These are phyloP conservation scores for Diplodia intermedia DNA, from an alignment of 2,329 filamentous ascomycete genomes.

Conservation along the genomic window DNA sequence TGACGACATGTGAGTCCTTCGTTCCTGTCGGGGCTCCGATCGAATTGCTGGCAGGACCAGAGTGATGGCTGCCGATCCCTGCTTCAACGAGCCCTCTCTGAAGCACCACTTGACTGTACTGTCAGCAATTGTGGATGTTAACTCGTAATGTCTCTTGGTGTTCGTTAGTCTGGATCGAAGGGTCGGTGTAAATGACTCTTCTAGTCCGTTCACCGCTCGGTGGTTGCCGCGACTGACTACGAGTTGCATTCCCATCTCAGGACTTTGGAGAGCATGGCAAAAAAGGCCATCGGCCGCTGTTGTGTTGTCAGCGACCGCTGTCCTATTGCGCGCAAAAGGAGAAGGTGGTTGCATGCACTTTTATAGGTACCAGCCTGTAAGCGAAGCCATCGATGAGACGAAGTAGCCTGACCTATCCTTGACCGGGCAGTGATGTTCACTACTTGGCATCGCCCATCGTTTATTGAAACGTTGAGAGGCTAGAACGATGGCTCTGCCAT, in stretches of 20 bases:
- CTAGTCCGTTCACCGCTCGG: no score
- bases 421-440: constrained; percentile 1
- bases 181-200: no score
- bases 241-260: background rate
- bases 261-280: background rate
- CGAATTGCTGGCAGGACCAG: background rate
- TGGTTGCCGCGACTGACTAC: background rate
- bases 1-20: background rate
- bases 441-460: background rate
- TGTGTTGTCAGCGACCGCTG: background rate
- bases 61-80: background rate
- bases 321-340: background rate
- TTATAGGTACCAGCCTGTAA: background rate
- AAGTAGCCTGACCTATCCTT: background rate
- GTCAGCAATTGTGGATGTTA: no score
- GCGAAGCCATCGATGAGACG: background rate
- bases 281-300: background rate
- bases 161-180: background rate
- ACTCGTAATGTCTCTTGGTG: no score
- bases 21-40: background rate
- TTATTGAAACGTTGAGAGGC: background rate
- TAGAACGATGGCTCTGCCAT: background rate
- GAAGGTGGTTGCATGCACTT: background rate
- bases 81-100: background rate
- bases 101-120: background rate